Conservation (phyloP, 129 eudicot genomes). For the Calendula officinalis region DNA sequence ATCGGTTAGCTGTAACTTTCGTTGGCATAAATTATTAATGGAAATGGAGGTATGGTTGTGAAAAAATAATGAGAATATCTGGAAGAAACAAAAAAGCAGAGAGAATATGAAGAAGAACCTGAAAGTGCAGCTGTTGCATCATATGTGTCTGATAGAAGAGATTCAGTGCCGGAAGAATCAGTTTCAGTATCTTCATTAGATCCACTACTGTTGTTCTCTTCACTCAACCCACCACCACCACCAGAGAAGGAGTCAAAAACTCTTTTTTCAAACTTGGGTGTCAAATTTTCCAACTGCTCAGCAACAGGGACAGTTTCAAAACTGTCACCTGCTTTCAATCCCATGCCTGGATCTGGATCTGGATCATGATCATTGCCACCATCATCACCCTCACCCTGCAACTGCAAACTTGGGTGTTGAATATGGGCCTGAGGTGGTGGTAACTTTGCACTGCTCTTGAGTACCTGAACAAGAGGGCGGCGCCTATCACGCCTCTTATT, state of each 20-base stretch:
- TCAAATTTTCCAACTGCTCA: conserved; percentile 37
- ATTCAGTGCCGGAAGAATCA: conserved; percentile 86
- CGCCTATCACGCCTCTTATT: conserved; percentile 56
- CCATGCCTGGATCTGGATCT: conserved; percentile 28
- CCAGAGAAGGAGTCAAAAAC: conserved; percentile 18
- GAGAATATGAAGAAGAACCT: conserved; percentile 44
- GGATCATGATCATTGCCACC: no score
- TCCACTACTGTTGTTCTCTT: conserved; percentile 52
- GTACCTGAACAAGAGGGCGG: conserved; percentile 58
- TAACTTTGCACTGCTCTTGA: conserved; percentile 39
- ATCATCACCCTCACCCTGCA: conserved; percentile 37
- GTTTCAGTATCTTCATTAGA: conserved; percentile 94
- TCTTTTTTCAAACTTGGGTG: conserved; percentile 40
- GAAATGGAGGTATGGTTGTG: background rate
- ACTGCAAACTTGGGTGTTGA: conserved; percentile 33
- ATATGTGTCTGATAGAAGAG: conserved; percentile 66
- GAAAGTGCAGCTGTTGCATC: conserved; percentile 57
- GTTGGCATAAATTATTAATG: no score
- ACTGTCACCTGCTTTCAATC: conserved; percentile 31
- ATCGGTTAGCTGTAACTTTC: conserved; percentile 4
- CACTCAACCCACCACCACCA: conserved; percentile 31
- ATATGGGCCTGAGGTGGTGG: conserved; percentile 15
- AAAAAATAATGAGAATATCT: background rate
- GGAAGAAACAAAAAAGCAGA: conserved; percentile 10
- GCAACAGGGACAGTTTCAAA: conserved; percentile 28